Conservation (phyloP, 371 early-diverging fungal species). For the Circinella minor region DNA sequence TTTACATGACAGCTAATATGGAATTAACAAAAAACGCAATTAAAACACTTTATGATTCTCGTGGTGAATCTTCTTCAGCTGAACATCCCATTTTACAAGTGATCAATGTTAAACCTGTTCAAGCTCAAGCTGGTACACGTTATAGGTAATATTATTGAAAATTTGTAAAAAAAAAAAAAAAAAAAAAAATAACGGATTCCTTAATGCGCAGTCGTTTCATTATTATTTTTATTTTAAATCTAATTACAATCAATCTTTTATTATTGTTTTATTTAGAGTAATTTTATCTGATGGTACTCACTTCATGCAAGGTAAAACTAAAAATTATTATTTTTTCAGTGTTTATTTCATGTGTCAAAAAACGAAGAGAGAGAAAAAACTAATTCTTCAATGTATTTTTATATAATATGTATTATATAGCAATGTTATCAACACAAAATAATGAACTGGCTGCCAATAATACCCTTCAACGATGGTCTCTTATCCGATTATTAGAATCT, state of each 20-base stretch:
- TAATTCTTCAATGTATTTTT: background rate
- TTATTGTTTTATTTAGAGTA: constrained; percentile 40
- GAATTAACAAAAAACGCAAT: background rate
- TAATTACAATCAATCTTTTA: background rate
- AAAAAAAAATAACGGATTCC: background rate
- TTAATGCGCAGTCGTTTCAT: constrained; percentile 5
- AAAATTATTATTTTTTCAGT: background rate
- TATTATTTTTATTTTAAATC: constrained; percentile 3
- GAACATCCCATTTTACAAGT: constrained; percentile 62
- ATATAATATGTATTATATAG: constrained; percentile 29
- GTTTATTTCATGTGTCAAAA: no score
- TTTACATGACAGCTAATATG: background rate
- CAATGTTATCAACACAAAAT: constrained; percentile 68
- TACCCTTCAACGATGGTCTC: constrained; percentile 51
- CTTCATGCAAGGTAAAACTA: constrained; percentile 65
- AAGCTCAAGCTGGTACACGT: constrained; percentile 43
- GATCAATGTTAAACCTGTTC: constrained; percentile 62
- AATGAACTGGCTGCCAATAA: constrained; percentile 53
- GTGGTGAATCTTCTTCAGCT: background rate
- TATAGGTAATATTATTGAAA: constrained; percentile 49
- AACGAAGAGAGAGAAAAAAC: no score
- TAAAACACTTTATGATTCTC: background rate
- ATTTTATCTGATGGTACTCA: constrained; percentile 73
- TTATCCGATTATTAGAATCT: constrained; percentile 57
- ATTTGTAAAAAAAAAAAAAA: no score